Evolutionary conservation across 352 stramenopile species (phyloP).

Genomic region (Blastocystis sp.): DNA sequence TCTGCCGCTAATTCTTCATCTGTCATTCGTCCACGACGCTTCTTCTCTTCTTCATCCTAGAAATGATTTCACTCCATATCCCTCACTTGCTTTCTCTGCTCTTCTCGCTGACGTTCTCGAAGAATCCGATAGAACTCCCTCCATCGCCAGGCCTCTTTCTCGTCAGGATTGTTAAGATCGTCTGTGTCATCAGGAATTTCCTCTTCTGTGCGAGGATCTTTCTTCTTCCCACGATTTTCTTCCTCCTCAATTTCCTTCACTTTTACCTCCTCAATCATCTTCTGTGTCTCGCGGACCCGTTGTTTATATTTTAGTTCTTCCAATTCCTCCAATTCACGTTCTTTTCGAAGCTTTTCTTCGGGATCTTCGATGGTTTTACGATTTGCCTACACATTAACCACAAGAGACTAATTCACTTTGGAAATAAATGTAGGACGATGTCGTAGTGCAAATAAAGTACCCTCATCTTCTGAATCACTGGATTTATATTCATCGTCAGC

Average conservation of each 20-base stretch:
- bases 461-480: conserved; percentile 48
- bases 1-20: conserved; percentile 85
- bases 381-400: background rate
- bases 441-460: conserved; percentile 24
- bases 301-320: conserved; percentile 68
- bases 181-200: conserved; percentile 82
- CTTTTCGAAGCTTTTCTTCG: conserved; percentile 64
- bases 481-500: conserved; percentile 57
- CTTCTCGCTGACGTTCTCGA: conserved; percentile 75
- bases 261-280: conserved; percentile 63
- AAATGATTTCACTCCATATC: background rate
- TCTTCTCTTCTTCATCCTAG: conserved; percentile 77
- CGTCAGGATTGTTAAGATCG: conserved; percentile 76
- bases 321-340: conserved; percentile 66
- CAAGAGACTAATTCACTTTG: background rate
- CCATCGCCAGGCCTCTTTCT: conserved; percentile 84
- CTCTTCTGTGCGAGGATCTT: conserved; percentile 68
- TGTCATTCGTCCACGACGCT: conserved; percentile 78
- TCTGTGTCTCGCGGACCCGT: conserved; percentile 30
- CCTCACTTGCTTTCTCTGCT: conserved; percentile 69
- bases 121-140: conserved; percentile 84
- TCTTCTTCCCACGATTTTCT: conserved; percentile 64
- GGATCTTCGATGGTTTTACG: conserved; percentile 18
- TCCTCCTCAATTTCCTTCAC: conserved; percentile 65
- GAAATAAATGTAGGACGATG: conserved; percentile 48